Evolutionary conservation across 176 grass and related monocot species (phyloP).

Genomic region (Themeda triandra): DNA sequence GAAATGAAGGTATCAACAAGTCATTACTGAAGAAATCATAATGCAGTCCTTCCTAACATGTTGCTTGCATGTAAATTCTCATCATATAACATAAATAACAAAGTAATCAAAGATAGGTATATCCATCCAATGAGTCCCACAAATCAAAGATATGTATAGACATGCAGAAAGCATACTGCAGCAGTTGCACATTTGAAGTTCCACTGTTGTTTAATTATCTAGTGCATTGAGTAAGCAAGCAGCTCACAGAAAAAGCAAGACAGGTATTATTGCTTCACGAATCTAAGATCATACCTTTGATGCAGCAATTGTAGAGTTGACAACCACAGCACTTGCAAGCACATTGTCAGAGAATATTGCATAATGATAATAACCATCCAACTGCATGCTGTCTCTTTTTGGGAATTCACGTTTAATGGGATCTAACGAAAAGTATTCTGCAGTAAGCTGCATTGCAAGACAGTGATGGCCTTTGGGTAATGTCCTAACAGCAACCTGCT

Average conservation of each 20-base stretch:
- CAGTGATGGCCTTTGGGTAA: constrained; percentile 89
- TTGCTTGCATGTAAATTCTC: neutral
- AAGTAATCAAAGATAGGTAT: neutral
- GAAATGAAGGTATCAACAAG: neutral
- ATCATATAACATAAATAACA: constrained; percentile 17
- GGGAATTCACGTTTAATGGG: constrained; percentile 42
- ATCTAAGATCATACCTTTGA: constrained; percentile 51
- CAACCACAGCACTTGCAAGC: constrained; percentile 78
- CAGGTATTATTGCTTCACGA: neutral
- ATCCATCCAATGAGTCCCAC: neutral
- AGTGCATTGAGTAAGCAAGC: neutral
- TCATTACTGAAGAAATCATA: neutral
- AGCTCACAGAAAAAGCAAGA: neutral
- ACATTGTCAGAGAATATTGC: constrained; percentile 88
- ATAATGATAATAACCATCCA: constrained; percentile 67
- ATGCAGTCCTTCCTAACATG: neutral
- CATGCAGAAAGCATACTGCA: neutral
- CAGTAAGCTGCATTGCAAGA: constrained; percentile 70
- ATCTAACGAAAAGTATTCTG: constrained; percentile 65
- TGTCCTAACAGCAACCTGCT: constrained; percentile 64
- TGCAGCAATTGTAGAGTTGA: constrained; percentile 66
- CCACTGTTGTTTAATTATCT: neutral
- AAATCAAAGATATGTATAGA: neutral
- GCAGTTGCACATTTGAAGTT: neutral
- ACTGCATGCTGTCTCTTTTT: constrained; percentile 19